These are phyloP conservation scores for Boletus vinaceobasis DNA, from an alignment of 768 basidiomycete species.

Conservation along the genomic window DNA sequence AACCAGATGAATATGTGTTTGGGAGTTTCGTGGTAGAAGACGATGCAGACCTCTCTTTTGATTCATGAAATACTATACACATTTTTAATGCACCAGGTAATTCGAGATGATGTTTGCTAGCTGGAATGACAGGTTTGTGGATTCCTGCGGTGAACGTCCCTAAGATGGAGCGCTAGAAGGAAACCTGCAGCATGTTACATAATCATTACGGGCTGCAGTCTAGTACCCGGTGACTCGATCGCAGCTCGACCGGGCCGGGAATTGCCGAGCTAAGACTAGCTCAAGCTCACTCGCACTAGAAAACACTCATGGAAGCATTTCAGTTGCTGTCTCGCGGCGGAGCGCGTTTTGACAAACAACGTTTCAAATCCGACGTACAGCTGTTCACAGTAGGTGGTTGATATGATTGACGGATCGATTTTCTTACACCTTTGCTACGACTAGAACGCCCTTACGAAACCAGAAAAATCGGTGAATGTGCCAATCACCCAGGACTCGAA, in stretches of 20 bases:
- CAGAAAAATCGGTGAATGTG: slow-evolving; percentile 22
- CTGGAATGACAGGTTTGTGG: not conserved
- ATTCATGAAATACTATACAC: slow-evolving; percentile 5
- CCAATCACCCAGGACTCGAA: slow-evolving; percentile 37
- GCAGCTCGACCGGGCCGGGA: slow-evolving; percentile 6
- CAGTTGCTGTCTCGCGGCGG: slow-evolving; percentile 87
- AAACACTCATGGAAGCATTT: slow-evolving; percentile 72
- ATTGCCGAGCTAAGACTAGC: slow-evolving; percentile 3
- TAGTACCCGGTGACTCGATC: too few species aligned
- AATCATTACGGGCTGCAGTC: not conserved
- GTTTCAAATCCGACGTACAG: slow-evolving; percentile 64
- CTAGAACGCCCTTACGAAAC: slow-evolving; percentile 25
- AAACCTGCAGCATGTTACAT: not conserved
- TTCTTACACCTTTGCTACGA: slow-evolving; percentile 1
- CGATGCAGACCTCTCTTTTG: slow-evolving; percentile 63
- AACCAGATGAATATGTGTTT: slow-evolving; percentile 61
- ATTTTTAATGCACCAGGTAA: slow-evolving; percentile 1
- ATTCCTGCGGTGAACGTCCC: not conserved
- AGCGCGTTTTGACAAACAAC: slow-evolving; percentile 71
- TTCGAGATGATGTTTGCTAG: not conserved
- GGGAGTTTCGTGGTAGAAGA: slow-evolving; percentile 83
- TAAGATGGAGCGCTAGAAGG: not conserved
- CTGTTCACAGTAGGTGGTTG: slow-evolving; percentile 58
- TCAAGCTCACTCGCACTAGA: not conserved
- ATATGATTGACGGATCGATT: not conserved